These are phyloP conservation scores for Funneliformis caledonium DNA, from an alignment of 371 early-diverging fungal genomes.

Conservation along the genomic window DNA sequence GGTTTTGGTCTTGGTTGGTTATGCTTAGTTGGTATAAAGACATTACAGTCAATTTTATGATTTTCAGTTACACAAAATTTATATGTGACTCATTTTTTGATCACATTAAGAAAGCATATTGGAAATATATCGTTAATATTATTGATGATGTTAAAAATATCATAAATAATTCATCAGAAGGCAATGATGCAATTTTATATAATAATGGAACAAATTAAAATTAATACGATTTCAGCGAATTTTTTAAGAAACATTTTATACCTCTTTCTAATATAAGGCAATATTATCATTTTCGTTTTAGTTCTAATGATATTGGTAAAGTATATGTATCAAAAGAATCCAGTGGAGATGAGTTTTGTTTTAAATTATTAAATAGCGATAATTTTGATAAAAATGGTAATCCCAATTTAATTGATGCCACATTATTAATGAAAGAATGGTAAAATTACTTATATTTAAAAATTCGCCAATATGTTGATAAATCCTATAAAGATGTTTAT, in stretches of 20 bases:
- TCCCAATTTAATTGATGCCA: background rate
- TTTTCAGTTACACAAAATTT: background rate
- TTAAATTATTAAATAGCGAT: background rate
- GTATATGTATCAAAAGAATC: conserved; percentile 5
- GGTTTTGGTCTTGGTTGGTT: conserved; percentile 1
- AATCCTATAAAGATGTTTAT: background rate
- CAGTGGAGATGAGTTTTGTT: background rate
- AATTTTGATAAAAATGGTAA: background rate
- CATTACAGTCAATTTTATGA: conserved; percentile 22
- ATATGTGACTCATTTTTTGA: background rate
- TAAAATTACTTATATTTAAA: conserved; percentile 8
- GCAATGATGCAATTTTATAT: conserved; percentile 5
- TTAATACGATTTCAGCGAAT: background rate
- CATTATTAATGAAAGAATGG: background rate
- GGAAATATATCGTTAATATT: background rate
- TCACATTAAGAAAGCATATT: conserved; percentile 1
- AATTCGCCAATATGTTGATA: background rate
- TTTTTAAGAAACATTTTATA: background rate
- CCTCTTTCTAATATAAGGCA: background rate
- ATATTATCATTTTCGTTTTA: conserved; percentile 16
- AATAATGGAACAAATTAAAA: background rate
- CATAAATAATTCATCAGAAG: conserved; percentile 13
- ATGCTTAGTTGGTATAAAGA: conserved; percentile 3
- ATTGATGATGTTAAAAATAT: conserved; percentile 5
- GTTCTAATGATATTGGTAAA: background rate